Conservation (phyloP, 2,329 filamentous ascomycete genomes). For the Aspergillus texensis region DNA sequence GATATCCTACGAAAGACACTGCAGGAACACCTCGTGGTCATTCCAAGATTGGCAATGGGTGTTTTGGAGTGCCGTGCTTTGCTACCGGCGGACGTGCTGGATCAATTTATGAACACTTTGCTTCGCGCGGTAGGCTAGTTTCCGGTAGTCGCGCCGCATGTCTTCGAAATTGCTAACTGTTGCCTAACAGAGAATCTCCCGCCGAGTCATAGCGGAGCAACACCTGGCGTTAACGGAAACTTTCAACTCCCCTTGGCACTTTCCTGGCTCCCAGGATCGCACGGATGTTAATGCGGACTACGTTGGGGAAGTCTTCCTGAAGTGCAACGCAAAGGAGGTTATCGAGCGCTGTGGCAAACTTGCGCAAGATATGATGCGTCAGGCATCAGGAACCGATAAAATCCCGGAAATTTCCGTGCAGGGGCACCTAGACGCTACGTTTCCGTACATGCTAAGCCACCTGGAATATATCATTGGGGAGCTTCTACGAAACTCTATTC, state of each 20-base stretch:
- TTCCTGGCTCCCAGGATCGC: slow-evolving; percentile 72
- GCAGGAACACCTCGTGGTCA: slow-evolving; percentile 86
- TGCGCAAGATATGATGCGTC: slow-evolving; percentile 71
- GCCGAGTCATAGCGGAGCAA: slow-evolving; percentile 95
- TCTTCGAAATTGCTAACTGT: slow-evolving; percentile 3
- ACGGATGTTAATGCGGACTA: slow-evolving; percentile 72
- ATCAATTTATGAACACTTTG: slow-evolving; percentile 94
- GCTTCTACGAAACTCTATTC: slow-evolving; percentile 89
- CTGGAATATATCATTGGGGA: slow-evolving; percentile 97
- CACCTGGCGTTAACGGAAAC: slow-evolving; percentile 94
- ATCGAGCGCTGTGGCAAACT: slow-evolving; percentile 79
- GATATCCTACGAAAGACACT: slow-evolving; percentile 76
- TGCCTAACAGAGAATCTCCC: slow-evolving; percentile 74
- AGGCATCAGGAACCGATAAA: slow-evolving; percentile 71
- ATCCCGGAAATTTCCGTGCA: slow-evolving; percentile 81
- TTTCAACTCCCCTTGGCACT: slow-evolving; percentile 88
- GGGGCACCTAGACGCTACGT: slow-evolving; percentile 85
- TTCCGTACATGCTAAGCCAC: slow-evolving; percentile 94
- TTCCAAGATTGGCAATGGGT: slow-evolving; percentile 91
- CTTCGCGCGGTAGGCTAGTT: slow-evolving; percentile 72
- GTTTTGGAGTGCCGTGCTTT: slow-evolving; percentile 86
- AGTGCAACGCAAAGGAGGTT: slow-evolving; percentile 87
- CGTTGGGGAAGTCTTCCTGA: slow-evolving; percentile 92
- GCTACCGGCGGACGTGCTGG: slow-evolving; percentile 78
- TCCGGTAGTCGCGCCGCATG: slow-evolving; percentile 13